A percentile compares a stretch with the other conserved stretches of the same genome.
These are phyloP conservation scores for Larix sibirica DNA, from an alignment of 83 land plant species.

Conservation along the genomic window DNA sequence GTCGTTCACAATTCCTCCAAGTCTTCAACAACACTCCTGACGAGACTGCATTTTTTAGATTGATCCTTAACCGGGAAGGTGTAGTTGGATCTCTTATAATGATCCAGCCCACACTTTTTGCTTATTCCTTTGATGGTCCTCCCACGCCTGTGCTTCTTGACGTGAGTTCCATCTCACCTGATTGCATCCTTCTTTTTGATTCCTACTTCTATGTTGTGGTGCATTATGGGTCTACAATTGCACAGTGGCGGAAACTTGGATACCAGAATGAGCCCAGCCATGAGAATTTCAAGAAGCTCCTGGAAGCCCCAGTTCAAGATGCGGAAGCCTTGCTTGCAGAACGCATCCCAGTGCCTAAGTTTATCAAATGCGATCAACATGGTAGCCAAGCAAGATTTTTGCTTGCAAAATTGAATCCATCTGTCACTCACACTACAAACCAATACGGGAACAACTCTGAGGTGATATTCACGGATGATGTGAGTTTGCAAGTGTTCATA, in stretches of 20 bases:
- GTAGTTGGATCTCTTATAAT: slow-evolving; percentile 90
- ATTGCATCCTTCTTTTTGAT: slow-evolving; percentile 91
- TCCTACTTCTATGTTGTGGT: slow-evolving; percentile 93
- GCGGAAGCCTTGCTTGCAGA: slow-evolving; percentile 76
- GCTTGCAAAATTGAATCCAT: slow-evolving; percentile 94
- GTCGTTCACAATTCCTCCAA: slow-evolving; percentile 96
- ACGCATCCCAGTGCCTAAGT: slow-evolving; percentile 82
- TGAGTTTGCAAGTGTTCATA: slow-evolving; percentile 88
- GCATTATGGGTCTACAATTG: slow-evolving; percentile 95
- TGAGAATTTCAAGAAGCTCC: slow-evolving; percentile 83
- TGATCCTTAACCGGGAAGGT: slow-evolving; percentile 92
- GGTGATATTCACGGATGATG: slow-evolving; percentile 92
- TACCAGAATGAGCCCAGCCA: slow-evolving; percentile 89
- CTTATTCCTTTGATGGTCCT: slow-evolving; percentile 96
- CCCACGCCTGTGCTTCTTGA: slow-evolving; percentile 97
- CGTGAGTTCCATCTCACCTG: slow-evolving; percentile 78
- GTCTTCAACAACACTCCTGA: slow-evolving; percentile 91
- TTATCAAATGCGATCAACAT: slow-evolving; percentile 91
- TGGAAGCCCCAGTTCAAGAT: slow-evolving; percentile 88
- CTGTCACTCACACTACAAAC: slow-evolving; percentile 74
- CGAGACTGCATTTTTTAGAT: slow-evolving; percentile 88
- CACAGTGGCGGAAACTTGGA: slow-evolving; percentile 97
- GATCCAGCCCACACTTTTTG: slow-evolving; percentile 97
- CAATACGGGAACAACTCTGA: slow-evolving; percentile 58
- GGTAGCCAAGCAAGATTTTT: slow-evolving; percentile 96